Evolutionary conservation across 1,284 basidiomycete species (phyloP), one percentile per base, ranked within the genome.

Genomic region (Wallemia mellicola): DNA sequence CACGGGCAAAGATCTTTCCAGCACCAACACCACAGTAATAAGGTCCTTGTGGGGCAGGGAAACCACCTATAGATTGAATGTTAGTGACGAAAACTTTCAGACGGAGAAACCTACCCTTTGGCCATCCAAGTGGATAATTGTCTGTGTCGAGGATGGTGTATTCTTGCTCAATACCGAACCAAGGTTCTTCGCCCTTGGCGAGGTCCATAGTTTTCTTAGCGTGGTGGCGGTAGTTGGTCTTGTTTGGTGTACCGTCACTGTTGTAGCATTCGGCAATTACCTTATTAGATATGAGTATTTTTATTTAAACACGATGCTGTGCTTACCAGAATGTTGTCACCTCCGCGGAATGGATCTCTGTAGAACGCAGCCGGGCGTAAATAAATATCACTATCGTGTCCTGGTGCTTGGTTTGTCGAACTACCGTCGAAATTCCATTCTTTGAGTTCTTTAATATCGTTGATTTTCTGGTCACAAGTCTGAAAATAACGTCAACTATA

Each of bases 371-470:
- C 88, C 59, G 94, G 94, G 65, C 92, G 86, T 65, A 98, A 87
- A 75, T 89, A 94, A 75, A 98, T 83, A 70, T 98, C 94, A 28
- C 94, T 98, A 76, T 98, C 85, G 68, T 77, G 69, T 57, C 89
- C 91, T 55, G 89, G 88, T 61, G 91, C 92, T 74, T 94, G 91
- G 72, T 86, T 86, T 68, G 89, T 95, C 54, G 87, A 92, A 57
- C 89, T 94, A 66, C 92, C 92, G 72, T 98, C 92, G 69, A 98
- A 98, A 77, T 98, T 94, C 92, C 92, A 98, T 73, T 87, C 83
- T 67, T 83, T 85, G 68, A 88, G 78, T 70, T 82, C 81, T 71
- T 83, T 81, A 30, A 71, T 69, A 28, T 66, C 66, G 25, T 63
- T 60, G 62, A 68, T 68, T 27, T 67, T 61, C 61, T 67, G 64